Base-by-base conservation (phyloP, 129 eudicot genomes). In the Erigeron canadensis region DNA sequence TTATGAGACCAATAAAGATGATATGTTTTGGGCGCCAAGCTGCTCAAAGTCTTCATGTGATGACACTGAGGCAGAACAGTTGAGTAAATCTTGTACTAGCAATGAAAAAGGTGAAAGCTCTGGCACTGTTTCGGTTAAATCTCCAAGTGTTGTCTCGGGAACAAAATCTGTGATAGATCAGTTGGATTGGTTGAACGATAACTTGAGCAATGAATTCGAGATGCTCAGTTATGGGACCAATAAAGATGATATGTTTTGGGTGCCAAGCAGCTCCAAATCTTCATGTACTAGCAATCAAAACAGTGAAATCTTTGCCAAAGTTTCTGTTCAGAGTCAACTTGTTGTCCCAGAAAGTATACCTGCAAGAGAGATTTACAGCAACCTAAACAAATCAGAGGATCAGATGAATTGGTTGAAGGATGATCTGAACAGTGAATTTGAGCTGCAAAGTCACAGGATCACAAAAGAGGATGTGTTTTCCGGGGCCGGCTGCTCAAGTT, bases 41-140 rank as follows among this genome's bases (percentile, higher is more conserved):
- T 7, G 2, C 9, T 43, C 9, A 43, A 43, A 28, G 34, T 41
- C 70, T 78, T 62, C 86, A 40, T 54, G 39, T 73, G 63, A 59
- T 47, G 79, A 78, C 19, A 80, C 72, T 45, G 84, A 50, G 67
- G 47, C 15, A 38, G 62, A 79, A 57, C 76, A 85, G 39, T 55
- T 45, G 15, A 68, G 40, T 61, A 11, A 6, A 16, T 63, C 34
- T 63, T 16, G 40, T 15, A 18, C 22, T 13, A 71, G 46, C 34
- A n/a, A 18, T 16, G 51, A 70, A 71, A 68, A 63, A 13, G 61
- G n/a, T 80, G 75, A 80, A 59, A 10, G 3, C 43, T 71, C 43
- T 43, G 16, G 51, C 5, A 16, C 8, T 57, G 15, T 55, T 19
- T 41, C 64, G 18, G 61, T 54, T 13, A 53, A 40, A 40, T 21